These are phyloP conservation scores for Lachancea quebecensis DNA, from an alignment of 805 yeast species.

Conservation along the genomic window DNA sequence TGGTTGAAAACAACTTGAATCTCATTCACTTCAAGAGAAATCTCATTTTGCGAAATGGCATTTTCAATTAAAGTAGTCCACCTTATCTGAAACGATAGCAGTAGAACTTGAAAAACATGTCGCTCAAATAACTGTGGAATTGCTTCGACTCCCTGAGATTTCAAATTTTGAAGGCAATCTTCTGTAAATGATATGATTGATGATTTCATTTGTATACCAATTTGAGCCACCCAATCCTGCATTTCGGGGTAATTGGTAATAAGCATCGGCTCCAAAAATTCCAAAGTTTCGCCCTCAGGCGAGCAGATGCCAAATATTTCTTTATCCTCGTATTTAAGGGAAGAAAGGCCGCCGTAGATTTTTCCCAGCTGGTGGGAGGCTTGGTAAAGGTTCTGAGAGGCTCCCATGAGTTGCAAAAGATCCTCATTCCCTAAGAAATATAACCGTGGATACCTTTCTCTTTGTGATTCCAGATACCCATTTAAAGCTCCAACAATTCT, in stretches of 20 bases:
- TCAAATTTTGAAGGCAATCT: conserved; percentile 28
- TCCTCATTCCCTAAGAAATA: conserved; percentile 91
- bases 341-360: conserved; percentile 61
- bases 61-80: conserved; percentile 39
- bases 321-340: conserved; percentile 34
- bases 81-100: conserved; percentile 48
- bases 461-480: conserved; percentile 73
- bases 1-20: neutral
- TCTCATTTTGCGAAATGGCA: neutral
- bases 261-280: conserved; percentile 38
- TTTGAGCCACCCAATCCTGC: conserved; percentile 52
- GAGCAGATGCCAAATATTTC: conserved; percentile 47
- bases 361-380: conserved; percentile 58
- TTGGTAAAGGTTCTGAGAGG: conserved; percentile 38
- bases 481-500: conserved; percentile 59
- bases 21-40: neutral
- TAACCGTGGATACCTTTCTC: conserved; percentile 72
- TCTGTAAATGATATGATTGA: conserved; percentile 38
- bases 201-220: conserved; percentile 48
- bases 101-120: conserved; percentile 50
- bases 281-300: conserved; percentile 55
- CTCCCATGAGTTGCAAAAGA: conserved; percentile 73
- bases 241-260: conserved; percentile 37
- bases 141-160: neutral
- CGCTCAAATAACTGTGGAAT: conserved; percentile 26